Base-by-base conservation (phyloP, 2,329 filamentous ascomycete genomes). In the Beauveria sp. region DNA sequence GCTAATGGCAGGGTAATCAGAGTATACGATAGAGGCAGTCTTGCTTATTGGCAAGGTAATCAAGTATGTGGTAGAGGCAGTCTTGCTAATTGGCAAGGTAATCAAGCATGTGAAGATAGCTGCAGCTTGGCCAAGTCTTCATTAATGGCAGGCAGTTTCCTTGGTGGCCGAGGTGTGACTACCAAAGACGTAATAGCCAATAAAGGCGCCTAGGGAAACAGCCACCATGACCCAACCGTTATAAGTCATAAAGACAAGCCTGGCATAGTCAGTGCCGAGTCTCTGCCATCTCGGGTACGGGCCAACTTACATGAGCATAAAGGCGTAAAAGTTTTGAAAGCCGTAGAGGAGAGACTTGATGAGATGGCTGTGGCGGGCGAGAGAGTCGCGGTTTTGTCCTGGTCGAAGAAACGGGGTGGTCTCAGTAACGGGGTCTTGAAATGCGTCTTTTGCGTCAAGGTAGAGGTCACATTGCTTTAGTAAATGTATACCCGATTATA, bases 161-260 rank as follows among this genome's bases (percentile, higher is more conserved):
- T 96, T 97, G 31, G 88, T 88, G 8, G 88, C 84, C 59, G 86
- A 82, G 1, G 86, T 86, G 60, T 81, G 79, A 61, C 85, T 83
- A 18, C 90, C 89, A 77, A 97, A 99, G 50, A 88, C 69, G 64
- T 96, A 72, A 72, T 96, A 97, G 49, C 95, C 95, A 50, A 96
- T 75, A 67, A 96, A 96, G 0, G 93, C 93, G 18, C 95, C 95
- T 10, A 96, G 79, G 0, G 89, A 89, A 18, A 98, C 93, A 3
- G 93, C 85, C 67, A 96, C 76, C 95, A 99, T 99, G 67, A 99
- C 87, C 88, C 90, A 96, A 62, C 95, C 95, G 70, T 99, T 99
- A 78, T 99, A 99, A n/a, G 95, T 99, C 95, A 99, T 99, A 77
- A 99, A 99, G 24, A 99, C 78, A 64, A 99, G 81, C 95, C 93